These are phyloP conservation scores for Fomitopsis betulina DNA, from an alignment of 1,284 basidiomycete species.

Conservation along the genomic window DNA sequence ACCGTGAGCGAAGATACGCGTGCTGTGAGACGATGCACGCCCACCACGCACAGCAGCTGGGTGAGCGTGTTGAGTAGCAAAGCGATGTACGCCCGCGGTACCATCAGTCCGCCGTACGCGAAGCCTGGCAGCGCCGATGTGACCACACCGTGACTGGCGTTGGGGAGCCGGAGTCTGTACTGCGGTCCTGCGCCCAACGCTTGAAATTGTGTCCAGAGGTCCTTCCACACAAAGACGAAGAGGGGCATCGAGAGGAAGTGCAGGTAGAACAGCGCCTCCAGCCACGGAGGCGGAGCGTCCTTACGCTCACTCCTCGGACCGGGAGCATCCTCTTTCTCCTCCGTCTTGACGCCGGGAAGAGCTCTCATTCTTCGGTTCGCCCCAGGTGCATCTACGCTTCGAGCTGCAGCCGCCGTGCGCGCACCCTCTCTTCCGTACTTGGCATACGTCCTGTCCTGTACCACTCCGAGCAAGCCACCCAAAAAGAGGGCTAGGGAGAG, in stretches of 20 bases:
- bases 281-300: slow-evolving; percentile 50
- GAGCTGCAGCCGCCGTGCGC: background rate
- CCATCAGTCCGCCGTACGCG: slow-evolving; percentile 15
- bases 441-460: slow-evolving; percentile 80
- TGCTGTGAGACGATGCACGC: slow-evolving; percentile 83
- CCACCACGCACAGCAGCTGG: slow-evolving; percentile 85
- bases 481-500: slow-evolving; percentile 77
- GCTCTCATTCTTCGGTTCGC: slow-evolving; percentile 7
- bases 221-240: slow-evolving; percentile 55
- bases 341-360: background rate
- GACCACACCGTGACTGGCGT: slow-evolving; percentile 20
- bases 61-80: slow-evolving; percentile 80
- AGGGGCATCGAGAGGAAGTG: slow-evolving; percentile 73
- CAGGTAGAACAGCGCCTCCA: slow-evolving; percentile 89
- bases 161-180: slow-evolving; percentile 15
- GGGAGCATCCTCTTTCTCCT: background rate
- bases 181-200: slow-evolving; percentile 39
- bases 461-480: slow-evolving; percentile 79
- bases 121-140: background rate
- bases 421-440: slow-evolving; percentile 45
- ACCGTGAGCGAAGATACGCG: slow-evolving; percentile 80
- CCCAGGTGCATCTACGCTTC: background rate
- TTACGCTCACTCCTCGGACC: slow-evolving; percentile 3
- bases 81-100: slow-evolving; percentile 66
- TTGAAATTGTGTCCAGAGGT: slow-evolving; percentile 47